A percentile compares a stretch with the other conserved stretches of the same genome.
These are phyloP conservation scores for Fragilaria crotonensis DNA, from an alignment of 108 stramenopile species.

Conservation along the genomic window DNA sequence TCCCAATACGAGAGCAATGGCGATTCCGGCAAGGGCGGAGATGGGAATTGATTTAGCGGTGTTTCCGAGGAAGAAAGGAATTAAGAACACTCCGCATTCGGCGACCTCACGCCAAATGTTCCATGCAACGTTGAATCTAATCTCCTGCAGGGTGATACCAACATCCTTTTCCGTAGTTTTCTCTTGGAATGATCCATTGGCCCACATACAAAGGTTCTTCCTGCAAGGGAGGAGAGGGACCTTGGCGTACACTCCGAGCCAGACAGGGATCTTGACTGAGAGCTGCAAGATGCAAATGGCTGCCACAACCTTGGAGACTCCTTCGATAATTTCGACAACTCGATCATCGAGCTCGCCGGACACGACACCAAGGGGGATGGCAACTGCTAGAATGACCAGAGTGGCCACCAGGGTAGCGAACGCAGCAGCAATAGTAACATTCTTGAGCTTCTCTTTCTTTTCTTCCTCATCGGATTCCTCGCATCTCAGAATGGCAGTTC, in stretches of 20 bases:
- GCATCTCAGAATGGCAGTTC: conserved; percentile 47
- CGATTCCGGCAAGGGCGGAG: conserved; percentile 51
- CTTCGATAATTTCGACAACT: conserved; percentile 60
- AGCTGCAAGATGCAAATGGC: conserved; percentile 60
- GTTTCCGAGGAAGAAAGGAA: conserved; percentile 72
- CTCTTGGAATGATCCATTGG: neutral
- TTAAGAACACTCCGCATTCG: conserved; percentile 76
- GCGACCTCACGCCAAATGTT: conserved; percentile 83
- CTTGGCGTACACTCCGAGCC: conserved; percentile 56
- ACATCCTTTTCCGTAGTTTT: conserved; percentile 18
- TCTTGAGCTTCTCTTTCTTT: conserved; percentile 41
- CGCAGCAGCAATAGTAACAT: conserved; percentile 51
- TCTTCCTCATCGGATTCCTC: conserved; percentile 35
- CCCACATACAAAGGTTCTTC: conserved; percentile 4
- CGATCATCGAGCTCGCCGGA: conserved; percentile 40
- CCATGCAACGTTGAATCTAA: conserved; percentile 83
- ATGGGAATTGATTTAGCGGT: conserved; percentile 58
- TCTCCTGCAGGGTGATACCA: conserved; percentile 48
- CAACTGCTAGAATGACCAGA: conserved; percentile 36
- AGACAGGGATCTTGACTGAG: conserved; percentile 73
- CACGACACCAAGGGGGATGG: conserved; percentile 55
- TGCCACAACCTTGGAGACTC: conserved; percentile 69
- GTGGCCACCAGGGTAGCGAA: conserved; percentile 49
- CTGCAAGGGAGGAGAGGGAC: conserved; percentile 6
- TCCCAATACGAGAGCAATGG: conserved; percentile 42